These are phyloP conservation scores for Hyaloperonospora brassicae DNA, from an alignment of 352 stramenopile species.

Conservation along the genomic window DNA sequence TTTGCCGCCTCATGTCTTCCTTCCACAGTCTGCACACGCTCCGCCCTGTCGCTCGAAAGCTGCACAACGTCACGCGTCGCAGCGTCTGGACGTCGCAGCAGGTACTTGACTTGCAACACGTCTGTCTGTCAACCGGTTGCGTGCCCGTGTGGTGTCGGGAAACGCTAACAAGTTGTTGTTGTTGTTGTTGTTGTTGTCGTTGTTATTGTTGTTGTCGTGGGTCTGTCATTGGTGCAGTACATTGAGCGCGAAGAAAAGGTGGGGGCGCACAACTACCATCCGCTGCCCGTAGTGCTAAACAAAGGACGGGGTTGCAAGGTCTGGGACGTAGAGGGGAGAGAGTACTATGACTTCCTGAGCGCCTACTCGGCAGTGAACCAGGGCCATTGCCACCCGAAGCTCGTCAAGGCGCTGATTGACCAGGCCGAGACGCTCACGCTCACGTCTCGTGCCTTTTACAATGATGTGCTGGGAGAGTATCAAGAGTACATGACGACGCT, in stretches of 20 bases:
- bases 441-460: conserved; percentile 98
- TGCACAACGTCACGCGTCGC: conserved; percentile 17
- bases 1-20: conserved; percentile 10
- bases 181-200: neutral
- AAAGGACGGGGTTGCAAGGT: conserved; percentile 91
- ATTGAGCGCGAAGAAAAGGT: conserved; percentile 88
- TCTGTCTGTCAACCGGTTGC: too few relatives aligned
- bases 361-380: conserved; percentile 89
- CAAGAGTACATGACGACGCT: conserved; percentile 94
- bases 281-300: conserved; percentile 93
- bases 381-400: conserved; percentile 97
- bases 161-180: neutral
- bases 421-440: conserved; percentile 94
- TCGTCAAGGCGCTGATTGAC: conserved; percentile 89
- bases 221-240: conserved; percentile 26
- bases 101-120: conserved; percentile 9
- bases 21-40: conserved; percentile 11
- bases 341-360: conserved; percentile 98
- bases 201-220: too few relatives aligned
- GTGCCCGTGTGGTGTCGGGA: too few relatives aligned
- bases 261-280: conserved; percentile 98
- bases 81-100: conserved; percentile 37
- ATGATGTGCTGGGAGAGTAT: conserved; percentile 95
- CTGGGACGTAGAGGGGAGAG: conserved; percentile 93
- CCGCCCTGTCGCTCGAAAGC: conserved; percentile 11